phyloP scores from a whole-genome alignment of 495 filamentous ascomycete species.

The Friedmanniomyces endolithicus region DNA sequence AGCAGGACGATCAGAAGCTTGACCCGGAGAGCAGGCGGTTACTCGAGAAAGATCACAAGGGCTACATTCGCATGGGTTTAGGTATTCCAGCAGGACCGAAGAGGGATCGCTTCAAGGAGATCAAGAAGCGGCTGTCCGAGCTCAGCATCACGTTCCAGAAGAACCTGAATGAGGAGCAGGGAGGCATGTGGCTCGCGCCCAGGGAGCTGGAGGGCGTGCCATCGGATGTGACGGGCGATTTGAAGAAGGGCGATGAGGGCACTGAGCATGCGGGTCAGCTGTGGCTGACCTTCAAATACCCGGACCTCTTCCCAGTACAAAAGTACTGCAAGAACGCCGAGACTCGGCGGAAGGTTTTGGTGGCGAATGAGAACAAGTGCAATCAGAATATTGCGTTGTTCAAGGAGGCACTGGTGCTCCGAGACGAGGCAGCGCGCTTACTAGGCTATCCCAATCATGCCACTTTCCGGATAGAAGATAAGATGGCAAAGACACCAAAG shows the following conservation, averaged over 20 bases:
- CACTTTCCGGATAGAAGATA: constrained; percentile 80
- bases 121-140: constrained; percentile 56
- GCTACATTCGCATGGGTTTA: constrained; percentile 51
- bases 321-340: constrained; percentile 49
- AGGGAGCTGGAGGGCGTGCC: constrained; percentile 53
- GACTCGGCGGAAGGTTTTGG: constrained; percentile 44
- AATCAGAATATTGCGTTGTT: constrained; percentile 80
- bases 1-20: constrained; percentile 38
- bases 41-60: constrained; percentile 57
- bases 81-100: constrained; percentile 48
- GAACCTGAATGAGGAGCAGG: constrained; percentile 57
- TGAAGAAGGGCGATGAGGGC: constrained; percentile 29
- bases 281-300: constrained; percentile 57
- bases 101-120: constrained; percentile 57
- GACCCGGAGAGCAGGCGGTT: constrained; percentile 51
- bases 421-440: constrained; percentile 84
- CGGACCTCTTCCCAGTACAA: constrained; percentile 52
- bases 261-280: constrained; percentile 48
- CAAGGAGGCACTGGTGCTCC: constrained; percentile 70
- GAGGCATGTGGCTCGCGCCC: constrained; percentile 51
- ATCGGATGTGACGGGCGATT: constrained; percentile 42
- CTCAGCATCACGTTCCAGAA: constrained; percentile 56
- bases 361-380: constrained; percentile 66
- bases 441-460: constrained; percentile 90
- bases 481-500: constrained; percentile 91